phyloP scores from a whole-genome alignment of 805 yeast species.

The Saitoella complicata region DNA sequence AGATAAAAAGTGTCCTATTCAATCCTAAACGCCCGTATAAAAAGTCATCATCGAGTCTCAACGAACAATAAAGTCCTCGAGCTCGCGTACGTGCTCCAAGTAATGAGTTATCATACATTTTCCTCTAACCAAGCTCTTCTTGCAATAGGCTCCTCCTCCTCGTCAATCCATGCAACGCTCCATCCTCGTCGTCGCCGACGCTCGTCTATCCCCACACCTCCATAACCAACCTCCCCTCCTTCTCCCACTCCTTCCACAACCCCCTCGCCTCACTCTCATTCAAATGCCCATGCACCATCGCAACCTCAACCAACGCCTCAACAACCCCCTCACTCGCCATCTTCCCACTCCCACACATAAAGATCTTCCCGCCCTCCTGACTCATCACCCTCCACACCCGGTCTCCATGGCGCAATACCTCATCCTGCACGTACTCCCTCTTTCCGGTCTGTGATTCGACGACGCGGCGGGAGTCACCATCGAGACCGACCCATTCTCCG shows the following conservation, averaged over 20 bases:
- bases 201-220: not conserved
- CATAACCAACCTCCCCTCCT: not conserved
- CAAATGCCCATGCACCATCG: constrained; percentile 7
- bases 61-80: too few relatives aligned
- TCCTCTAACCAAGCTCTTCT: not conserved
- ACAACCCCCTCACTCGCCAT: constrained; percentile 18
- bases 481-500: constrained; percentile 18
- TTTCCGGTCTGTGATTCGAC: constrained; percentile 17
- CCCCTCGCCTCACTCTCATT: constrained; percentile 10
- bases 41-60: too few relatives aligned
- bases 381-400: constrained; percentile 15
- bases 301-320: constrained; percentile 13
- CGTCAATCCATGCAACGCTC: not conserved
- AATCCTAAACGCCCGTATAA: too few relatives aligned
- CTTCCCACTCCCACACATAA: constrained; percentile 16
- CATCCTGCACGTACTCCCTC: constrained; percentile 16
- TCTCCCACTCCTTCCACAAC: constrained; percentile 12
- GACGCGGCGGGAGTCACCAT: constrained; percentile 12
- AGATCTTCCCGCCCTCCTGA: constrained; percentile 16
- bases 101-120: not conserved
- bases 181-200: not conserved
- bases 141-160: not conserved
- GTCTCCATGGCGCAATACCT: constrained; percentile 12
- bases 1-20: too few relatives aligned
- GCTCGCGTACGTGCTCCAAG: too few relatives aligned